Evolutionary conservation across 78 protist species (phyloP), one percentile per base, ranked within the genome.

Genomic region (Dictyostelium citrinum): DNA sequence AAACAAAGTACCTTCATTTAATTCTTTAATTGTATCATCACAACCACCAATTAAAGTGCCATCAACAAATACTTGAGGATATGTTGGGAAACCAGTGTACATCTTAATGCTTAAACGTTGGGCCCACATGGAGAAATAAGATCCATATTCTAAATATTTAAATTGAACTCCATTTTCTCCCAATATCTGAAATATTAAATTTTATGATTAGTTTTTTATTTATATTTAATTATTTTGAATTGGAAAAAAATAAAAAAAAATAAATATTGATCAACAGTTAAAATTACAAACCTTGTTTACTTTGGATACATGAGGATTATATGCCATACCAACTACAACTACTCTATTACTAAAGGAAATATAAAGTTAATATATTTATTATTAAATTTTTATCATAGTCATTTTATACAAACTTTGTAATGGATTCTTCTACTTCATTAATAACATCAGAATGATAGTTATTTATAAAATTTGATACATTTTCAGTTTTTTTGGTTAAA

Each of bases 251-350:
- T 5, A 39, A 39, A 39, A 39, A 39, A 39, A 39, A 39, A 39
- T 37, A 37, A 3, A 37, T 37, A 37, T 37, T 5, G 2, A 39
- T 39, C 2, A 1, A 39, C 2, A 3, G 3, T 1, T 3, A 37
- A 37, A 3, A 37, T 5, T 39, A 39, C 43, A 39, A 39, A 35
- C 77, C 7, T 85, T 85, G 20, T 17, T 11, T 8, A 55, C 71
- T 17, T 29, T 29, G 20, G 80, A 74, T 0, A 33, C 46, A 41
- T 60, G 77, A 76, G 91, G 91, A 24, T 85, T 85, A 46, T 60
- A 76, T 5, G 83, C 76, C 91, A 85, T 85, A 55, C 91, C 91
- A 76, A 85, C 83, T 17, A 85, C 91, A 10, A 85, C 75, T 4
- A 85, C 91, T 37, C 31, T 35, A 60, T 84, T 43, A 75, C 81